Base-by-base conservation (phyloP, 2,329 filamentous ascomycete genomes). In the Tolypocladium paradoxum region DNA sequence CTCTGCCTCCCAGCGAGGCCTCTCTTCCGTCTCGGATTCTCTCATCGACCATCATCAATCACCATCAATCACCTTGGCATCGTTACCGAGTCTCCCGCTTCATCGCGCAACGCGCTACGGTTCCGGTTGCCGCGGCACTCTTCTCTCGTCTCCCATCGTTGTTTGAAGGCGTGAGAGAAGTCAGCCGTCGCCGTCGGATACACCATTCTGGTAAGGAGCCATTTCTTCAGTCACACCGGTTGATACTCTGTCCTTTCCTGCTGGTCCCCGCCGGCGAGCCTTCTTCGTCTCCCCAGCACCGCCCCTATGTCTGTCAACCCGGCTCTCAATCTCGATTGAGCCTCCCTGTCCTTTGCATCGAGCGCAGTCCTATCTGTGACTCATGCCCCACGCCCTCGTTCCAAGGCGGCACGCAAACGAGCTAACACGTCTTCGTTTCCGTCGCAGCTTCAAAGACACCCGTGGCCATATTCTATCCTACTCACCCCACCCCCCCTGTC, bases 401-500 rank as follows among this genome's bases (percentile, higher is more conserved):
- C 40, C 16, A 31, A 12, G 27, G 27, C 22, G 51, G 37, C 40
- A 51, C 48, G 40, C 12, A 27, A 40, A 43, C 34, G 34, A 18
- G 48, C 38, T 50, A 48, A 52, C 22, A 33, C 34, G n/a, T 24
- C 46, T 45, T 52, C 8, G 20, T n/a, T 50, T 38, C 35, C 50
- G 24, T 29, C 40, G 27, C 45, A 55, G 48, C 36, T 38, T 29
- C n/a, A 22, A 11, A 37, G 36, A 53, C 47, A 53, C 24, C 51
- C 22, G 40, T 51, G 34, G 36, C 51, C 53, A 8, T 18, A 33
- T 45, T 35, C 33, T 22, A 31, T 45, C 49, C 33, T 40, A 38
- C 45, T 31, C 12, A 6, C 40, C 54, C 51, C 52, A 55, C 61
- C 61, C 61, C 64, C 61, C 64, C 62, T 62, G 56, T 54, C 35